phyloP scores from a whole-genome alignment of 169 alveolate genomes.

The Babesia bigemina region DNA sequence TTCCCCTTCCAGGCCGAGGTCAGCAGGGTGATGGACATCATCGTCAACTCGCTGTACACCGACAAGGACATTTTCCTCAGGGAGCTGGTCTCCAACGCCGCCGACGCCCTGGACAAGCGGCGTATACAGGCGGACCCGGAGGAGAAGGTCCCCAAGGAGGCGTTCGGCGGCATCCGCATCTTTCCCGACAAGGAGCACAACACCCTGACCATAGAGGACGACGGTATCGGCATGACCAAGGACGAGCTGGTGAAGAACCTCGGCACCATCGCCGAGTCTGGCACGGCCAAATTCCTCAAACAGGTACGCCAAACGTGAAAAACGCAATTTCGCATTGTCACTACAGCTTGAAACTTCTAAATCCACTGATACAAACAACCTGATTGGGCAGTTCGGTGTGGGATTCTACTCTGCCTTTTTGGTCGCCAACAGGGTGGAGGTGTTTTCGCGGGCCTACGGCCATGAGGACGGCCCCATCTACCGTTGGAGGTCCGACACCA shows the following conservation, averaged over 20 bases:
- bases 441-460: conserved; percentile 91
- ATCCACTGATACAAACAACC: conserved; percentile 85
- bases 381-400: conserved; percentile 99
- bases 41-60: conserved; percentile 97
- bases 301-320: conserved; percentile 8
- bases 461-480: conserved; percentile 88
- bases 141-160: conserved; percentile 61
- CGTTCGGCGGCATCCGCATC: conserved; percentile 85
- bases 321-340: background rate
- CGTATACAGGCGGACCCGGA: conserved; percentile 71
- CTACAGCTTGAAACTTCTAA: conserved; percentile 84
- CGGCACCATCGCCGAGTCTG: conserved; percentile 99
- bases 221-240: conserved; percentile 99
- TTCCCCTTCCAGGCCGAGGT: conserved; percentile 98
- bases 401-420: conserved; percentile 99
- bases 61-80: conserved; percentile 97
- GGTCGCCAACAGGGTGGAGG: conserved; percentile 97
- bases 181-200: conserved; percentile 92
- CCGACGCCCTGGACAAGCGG: conserved; percentile 97
- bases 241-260: conserved; percentile 96
- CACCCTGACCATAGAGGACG: conserved; percentile 95
- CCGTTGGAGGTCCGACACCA: conserved; percentile 96
- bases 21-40: conserved; percentile 97
- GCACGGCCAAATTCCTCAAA: conserved; percentile 94
- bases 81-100: conserved; percentile 97